These are phyloP conservation scores for Debaryomycetaceae sp. DNA, from an alignment of 1,139 yeast species.

Conservation along the genomic window DNA sequence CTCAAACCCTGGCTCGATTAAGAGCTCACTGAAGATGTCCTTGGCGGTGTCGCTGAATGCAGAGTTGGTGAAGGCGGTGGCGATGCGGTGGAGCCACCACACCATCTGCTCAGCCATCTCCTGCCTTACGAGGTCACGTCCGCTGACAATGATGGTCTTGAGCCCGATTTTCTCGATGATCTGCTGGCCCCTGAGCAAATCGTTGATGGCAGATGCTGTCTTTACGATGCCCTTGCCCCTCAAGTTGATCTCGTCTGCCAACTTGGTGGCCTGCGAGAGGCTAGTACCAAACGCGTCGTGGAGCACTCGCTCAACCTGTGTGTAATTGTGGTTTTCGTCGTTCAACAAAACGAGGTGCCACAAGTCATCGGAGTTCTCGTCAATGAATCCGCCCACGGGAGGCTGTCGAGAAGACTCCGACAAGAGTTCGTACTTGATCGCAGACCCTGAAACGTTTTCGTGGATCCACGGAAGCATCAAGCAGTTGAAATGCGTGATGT, in stretches of 20 bases:
- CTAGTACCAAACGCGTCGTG: conserved; percentile 28
- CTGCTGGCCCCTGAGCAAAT: conserved; percentile 21
- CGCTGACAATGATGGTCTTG: conserved; percentile 50
- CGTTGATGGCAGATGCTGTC: conserved; percentile 15
- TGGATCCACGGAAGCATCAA: conserved; percentile 34
- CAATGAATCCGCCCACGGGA: conserved; percentile 16
- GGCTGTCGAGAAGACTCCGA: background rate
- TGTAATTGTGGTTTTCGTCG: conserved; percentile 64
- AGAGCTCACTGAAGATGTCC: conserved; percentile 19
- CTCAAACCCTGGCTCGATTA: conserved; percentile 25
- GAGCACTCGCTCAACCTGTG: conserved; percentile 41
- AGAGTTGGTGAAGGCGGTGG: background rate
- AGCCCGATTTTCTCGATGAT: conserved; percentile 47
- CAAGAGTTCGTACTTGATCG: too few relatives aligned
- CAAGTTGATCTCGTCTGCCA: conserved; percentile 32
- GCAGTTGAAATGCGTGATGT: conserved; percentile 36
- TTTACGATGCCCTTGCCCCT: conserved; percentile 28
- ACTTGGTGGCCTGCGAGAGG: conserved; percentile 22
- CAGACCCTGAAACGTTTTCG: conserved; percentile 10
- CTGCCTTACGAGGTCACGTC: conserved; percentile 47
- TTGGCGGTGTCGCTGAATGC: conserved; percentile 23
- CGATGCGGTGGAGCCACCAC: conserved; percentile 44
- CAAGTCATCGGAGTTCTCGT: conserved; percentile 20
- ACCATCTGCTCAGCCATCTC: conserved; percentile 39
- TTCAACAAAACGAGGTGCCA: conserved; percentile 63